Percentiles rank a stretch among this genome's conserved stretches.
Conservation (phyloP, 768 basidiomycete genomes). For the Russula emetica region DNA sequence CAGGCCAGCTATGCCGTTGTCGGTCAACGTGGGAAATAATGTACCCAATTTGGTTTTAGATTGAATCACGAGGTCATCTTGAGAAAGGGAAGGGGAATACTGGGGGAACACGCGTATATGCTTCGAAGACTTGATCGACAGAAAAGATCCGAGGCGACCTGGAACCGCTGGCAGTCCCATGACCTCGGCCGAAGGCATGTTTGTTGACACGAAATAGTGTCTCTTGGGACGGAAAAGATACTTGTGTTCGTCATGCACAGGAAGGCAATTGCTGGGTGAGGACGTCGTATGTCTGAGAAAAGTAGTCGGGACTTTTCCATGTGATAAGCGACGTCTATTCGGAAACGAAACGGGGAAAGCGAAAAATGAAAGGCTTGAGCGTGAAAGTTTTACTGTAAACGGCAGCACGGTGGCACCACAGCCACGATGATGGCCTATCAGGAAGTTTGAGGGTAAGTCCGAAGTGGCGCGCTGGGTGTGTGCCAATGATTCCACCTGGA, state of each 20-base stretch:
- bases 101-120: neutral
- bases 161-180: neutral
- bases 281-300: neutral
- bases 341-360: no score
- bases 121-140: neutral
- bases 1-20: neutral
- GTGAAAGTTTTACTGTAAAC: neutral
- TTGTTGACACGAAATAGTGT: neutral
- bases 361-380: no score
- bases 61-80: neutral
- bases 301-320: neutral
- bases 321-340: neutral
- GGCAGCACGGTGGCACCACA: neutral
- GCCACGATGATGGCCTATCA: neutral
- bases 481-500: no score
- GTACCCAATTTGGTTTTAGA: neutral
- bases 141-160: neutral
- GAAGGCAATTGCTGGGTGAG: no score
- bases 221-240: no score
- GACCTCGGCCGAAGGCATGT: neutral
- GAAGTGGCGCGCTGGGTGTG: neutral
- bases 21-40: neutral
- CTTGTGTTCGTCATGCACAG: no score
- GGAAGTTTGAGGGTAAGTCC: neutral
- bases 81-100: neutral